Percentiles rank a stretch among this genome's conserved stretches.
Conservation (phyloP, 768 basidiomycete species). For the Cytidiella melzeri region DNA sequence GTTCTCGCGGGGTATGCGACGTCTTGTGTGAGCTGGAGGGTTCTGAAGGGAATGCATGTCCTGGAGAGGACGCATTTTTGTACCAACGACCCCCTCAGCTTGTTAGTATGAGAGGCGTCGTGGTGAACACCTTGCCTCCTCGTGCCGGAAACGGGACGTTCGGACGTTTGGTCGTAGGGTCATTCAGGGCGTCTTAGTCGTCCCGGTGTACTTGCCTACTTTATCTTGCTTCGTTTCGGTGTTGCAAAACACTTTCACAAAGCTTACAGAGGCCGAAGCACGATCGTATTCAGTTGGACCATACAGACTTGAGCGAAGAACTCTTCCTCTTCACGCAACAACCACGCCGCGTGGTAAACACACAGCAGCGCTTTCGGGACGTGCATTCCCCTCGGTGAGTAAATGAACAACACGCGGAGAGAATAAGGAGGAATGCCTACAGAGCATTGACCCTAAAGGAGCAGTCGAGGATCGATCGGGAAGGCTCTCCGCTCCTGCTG, state of each 20-base stretch:
- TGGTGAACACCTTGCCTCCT: constrained; percentile 20
- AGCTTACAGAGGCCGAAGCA: no score
- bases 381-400: no score
- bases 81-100: constrained; percentile 1
- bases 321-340: no score
- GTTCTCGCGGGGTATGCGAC: neutral
- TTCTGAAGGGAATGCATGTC: neutral
- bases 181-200: no score
- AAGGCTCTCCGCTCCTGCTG: constrained; percentile 1
- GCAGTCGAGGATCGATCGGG: neutral
- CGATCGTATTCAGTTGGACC: neutral
- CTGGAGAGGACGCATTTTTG: constrained; percentile 6
- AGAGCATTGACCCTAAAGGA: no score
- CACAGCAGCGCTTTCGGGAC: neutral
- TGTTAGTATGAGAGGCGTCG: neutral
- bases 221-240: no score
- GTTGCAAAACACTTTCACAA: no score
- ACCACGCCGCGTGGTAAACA: neutral
- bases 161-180: neutral
- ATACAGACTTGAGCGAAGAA: no score
- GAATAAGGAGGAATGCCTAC: no score
- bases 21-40: neutral
- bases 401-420: no score
- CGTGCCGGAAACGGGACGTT: constrained; percentile 21
- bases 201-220: no score